A percentile compares a stretch with the other conserved stretches of the same genome.
These are phyloP conservation scores for Fusarium sp. DNA, from an alignment of 2,329 filamentous ascomycete genomes.

Conservation along the genomic window DNA sequence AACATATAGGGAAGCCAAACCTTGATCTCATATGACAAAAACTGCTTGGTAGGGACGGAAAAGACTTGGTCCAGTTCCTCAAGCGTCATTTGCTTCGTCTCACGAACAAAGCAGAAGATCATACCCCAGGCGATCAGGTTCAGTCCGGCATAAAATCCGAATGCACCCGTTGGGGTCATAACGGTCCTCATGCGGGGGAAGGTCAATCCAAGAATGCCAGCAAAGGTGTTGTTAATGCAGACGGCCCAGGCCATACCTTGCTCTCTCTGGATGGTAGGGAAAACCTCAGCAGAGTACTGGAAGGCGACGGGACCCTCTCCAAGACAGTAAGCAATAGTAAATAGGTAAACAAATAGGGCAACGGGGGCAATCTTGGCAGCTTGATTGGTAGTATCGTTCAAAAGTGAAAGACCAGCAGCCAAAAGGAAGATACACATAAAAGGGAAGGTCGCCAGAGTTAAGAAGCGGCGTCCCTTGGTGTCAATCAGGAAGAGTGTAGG, in stretches of 20 bases:
- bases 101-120: slow-evolving; percentile 62
- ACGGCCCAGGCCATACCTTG: slow-evolving; percentile 74
- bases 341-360: slow-evolving; percentile 71
- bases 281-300: slow-evolving; percentile 72
- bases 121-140: slow-evolving; percentile 67
- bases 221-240: slow-evolving; percentile 69
- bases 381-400: neutral
- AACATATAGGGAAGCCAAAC: slow-evolving; percentile 38
- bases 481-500: slow-evolving; percentile 33
- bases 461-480: slow-evolving; percentile 23
- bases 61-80: slow-evolving; percentile 66
- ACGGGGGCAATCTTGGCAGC: slow-evolving; percentile 15
- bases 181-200: slow-evolving; percentile 59
- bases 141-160: slow-evolving; percentile 66
- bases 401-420: slow-evolving; percentile 6
- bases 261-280: slow-evolving; percentile 72
- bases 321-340: slow-evolving; percentile 73
- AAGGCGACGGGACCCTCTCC: slow-evolving; percentile 74
- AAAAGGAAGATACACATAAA: slow-evolving; percentile 30
- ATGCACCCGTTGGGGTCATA: slow-evolving; percentile 56
- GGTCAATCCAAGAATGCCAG: slow-evolving; percentile 62
- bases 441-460: slow-evolving; percentile 21
- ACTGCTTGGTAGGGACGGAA: slow-evolving; percentile 59
- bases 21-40: slow-evolving; percentile 52
- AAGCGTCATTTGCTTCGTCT: slow-evolving; percentile 67